Evolutionary conservation across 768 basidiomycete species (phyloP), one percentile per base, ranked within the genome.

Genomic region (Calocera viscosa): DNA sequence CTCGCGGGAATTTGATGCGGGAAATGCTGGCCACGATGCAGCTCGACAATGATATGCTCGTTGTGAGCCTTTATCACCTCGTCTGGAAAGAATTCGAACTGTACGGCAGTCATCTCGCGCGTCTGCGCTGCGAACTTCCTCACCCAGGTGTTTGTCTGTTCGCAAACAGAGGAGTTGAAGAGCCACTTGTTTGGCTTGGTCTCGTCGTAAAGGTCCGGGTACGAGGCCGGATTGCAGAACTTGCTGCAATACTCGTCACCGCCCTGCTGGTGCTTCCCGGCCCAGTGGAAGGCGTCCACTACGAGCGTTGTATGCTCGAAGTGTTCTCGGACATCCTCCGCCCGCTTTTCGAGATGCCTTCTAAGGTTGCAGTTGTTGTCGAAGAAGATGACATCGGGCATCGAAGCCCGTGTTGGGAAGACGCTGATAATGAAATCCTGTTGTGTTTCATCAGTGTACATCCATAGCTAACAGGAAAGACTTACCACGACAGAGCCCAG

Each of bases 401-500:
- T 47, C 19, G 43, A 17, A 3, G 16, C 24, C 19, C 5, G 24
- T 8, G 43, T 47, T 17, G 24, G 43, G 43, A 47, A 47, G 16
- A 47, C 19, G 5, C 8, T 8, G 8, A 47, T 47, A 3, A 47
- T 7, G 19, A 47, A 47, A 47, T 17, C 19, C 43, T 47, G 43
- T 47, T 7, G 19, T 5, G 7, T 3, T 47, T 19, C 3, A 19
- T 24, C 19, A 17, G 16, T 19, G 3, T 7, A 24, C 7, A 3
- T 17, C 8, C 16, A 8, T 17, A 47, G 24, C 43, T 47, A 7
- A 11, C 1, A 5, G 35, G 14, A 5, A 14, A 38, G 3, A 70
- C 73, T 68, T 64, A 77, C 75, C 0, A 69, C 64, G 33, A 76
- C 74, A 32, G 73, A 71, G 47, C 72, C 72, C 1, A 73, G 71